Evolutionary conservation across 495 filamentous ascomycete genomes (phyloP).

Genomic region (Echria macrotheca): DNA sequence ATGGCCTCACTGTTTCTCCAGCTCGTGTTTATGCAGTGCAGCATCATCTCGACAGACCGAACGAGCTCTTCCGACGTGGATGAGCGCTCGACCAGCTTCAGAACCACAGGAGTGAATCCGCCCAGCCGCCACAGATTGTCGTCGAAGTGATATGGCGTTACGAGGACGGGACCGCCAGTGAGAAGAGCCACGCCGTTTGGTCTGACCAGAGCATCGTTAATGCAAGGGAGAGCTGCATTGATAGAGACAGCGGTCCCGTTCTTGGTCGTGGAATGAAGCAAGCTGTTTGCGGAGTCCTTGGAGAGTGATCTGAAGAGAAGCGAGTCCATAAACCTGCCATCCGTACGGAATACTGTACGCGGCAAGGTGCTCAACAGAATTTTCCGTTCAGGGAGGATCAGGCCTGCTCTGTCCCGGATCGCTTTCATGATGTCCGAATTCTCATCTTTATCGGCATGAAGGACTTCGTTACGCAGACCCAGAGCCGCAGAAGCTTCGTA

Average conservation of each 20-base stretch:
- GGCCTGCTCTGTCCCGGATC: slow-evolving; percentile 75
- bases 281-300: slow-evolving; percentile 61
- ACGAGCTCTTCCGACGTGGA: slow-evolving; percentile 60
- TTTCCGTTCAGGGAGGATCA: slow-evolving; percentile 71
- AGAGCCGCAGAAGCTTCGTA: slow-evolving; percentile 91
- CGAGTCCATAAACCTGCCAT: slow-evolving; percentile 67
- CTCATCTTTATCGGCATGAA: slow-evolving; percentile 88
- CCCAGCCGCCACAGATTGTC: slow-evolving; percentile 89
- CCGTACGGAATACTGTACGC: slow-evolving; percentile 68
- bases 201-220: slow-evolving; percentile 80
- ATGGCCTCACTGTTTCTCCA: slow-evolving; percentile 99
- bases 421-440: slow-evolving; percentile 86
- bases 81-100: slow-evolving; percentile 78
- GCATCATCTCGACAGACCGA: slow-evolving; percentile 76
- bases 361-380: slow-evolving; percentile 85
- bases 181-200: slow-evolving; percentile 74
- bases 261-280: slow-evolving; percentile 65
- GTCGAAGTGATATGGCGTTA: slow-evolving; percentile 75
- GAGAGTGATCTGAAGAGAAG: slow-evolving; percentile 72
- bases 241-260: slow-evolving; percentile 75
- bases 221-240: slow-evolving; percentile 79
- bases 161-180: slow-evolving; percentile 77
- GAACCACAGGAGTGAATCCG: slow-evolving; percentile 74
- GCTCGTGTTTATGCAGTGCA: slow-evolving; percentile 75
- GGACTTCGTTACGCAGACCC: slow-evolving; percentile 83